Conservation (phyloP, 306 rosid genomes). For the Castanea sativa region DNA sequence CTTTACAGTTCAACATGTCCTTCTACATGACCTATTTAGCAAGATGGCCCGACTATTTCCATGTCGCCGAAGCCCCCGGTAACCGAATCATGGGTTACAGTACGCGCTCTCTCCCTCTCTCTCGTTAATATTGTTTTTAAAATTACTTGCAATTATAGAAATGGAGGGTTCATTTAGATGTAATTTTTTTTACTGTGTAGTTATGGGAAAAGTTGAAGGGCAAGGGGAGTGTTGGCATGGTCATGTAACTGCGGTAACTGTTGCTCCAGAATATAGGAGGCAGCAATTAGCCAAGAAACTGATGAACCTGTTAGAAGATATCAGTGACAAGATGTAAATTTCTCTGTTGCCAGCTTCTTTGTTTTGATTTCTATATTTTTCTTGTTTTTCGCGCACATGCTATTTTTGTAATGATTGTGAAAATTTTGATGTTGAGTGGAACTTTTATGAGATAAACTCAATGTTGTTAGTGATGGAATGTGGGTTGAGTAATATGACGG, state of each 20-base stretch:
- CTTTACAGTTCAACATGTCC: constrained; percentile 85
- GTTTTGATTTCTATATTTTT: not conserved
- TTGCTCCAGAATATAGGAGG: constrained; percentile 90
- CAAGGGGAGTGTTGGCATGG: constrained; percentile 99
- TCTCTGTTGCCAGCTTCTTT: not conserved
- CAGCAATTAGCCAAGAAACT: constrained; percentile 95
- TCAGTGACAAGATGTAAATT: constrained; percentile 84
- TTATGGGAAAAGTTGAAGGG: constrained; percentile 99
- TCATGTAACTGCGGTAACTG: constrained; percentile 93
- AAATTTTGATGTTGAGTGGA: not conserved
- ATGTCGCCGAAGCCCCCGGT: constrained; percentile 84
- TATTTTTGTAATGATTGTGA: not conserved
- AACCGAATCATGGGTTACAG: constrained; percentile 93
- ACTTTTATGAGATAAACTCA: not conserved
- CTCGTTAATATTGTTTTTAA: not conserved
- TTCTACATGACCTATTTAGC: constrained; percentile 98
- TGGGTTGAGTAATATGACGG: too few species aligned
- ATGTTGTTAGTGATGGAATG: not conserved
- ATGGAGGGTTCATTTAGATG: not conserved
- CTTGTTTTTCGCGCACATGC: not conserved
- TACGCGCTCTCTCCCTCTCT: constrained; percentile 28
- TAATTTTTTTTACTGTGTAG: constrained; percentile 36
- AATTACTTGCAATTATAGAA: not conserved
- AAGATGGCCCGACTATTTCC: constrained; percentile 97
- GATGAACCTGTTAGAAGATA: constrained; percentile 91